Conservation (phyloP, 805 yeast species). For the Dipodascopsis uninucleata region DNA sequence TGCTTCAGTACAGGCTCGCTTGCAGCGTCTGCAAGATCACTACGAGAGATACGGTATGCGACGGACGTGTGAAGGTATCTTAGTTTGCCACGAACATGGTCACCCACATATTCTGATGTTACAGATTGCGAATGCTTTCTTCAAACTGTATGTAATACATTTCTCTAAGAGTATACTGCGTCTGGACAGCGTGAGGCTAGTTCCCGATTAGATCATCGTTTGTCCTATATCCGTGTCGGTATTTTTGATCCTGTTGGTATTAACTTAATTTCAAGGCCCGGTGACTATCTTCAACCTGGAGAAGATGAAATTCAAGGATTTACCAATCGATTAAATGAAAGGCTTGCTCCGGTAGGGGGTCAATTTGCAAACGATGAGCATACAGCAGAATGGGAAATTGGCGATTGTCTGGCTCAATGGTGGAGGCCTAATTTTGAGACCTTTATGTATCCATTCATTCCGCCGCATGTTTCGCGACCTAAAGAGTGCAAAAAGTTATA, state of each 20-base stretch:
- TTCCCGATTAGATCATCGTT: neutral
- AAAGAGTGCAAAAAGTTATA: conserved; percentile 37
- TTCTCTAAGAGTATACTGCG: neutral
- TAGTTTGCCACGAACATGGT: conserved; percentile 37
- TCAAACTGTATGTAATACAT: conserved; percentile 29
- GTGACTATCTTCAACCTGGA: conserved; percentile 30
- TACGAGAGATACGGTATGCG: conserved; percentile 35
- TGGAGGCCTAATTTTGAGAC: conserved; percentile 38
- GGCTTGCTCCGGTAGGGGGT: conserved; percentile 27
- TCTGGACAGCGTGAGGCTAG: neutral
- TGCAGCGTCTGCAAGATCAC: conserved; percentile 32
- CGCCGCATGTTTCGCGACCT: conserved; percentile 37
- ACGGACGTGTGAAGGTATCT: conserved; percentile 34
- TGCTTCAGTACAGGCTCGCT: conserved; percentile 31
- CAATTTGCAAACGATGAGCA: conserved; percentile 22
- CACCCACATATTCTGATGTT: conserved; percentile 36
- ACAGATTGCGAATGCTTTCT: conserved; percentile 36
- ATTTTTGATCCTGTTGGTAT: neutral
- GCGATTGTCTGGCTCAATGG: conserved; percentile 38
- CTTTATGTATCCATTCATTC: conserved; percentile 36
- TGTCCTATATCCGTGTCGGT: neutral
- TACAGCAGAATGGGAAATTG: conserved; percentile 33
- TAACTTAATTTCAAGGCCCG: conserved; percentile 26
- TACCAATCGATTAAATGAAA: conserved; percentile 26
- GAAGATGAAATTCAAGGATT: conserved; percentile 33